These are phyloP conservation scores for Remersonia thermophila DNA, from an alignment of 2,329 filamentous ascomycete species.

Conservation along the genomic window DNA sequence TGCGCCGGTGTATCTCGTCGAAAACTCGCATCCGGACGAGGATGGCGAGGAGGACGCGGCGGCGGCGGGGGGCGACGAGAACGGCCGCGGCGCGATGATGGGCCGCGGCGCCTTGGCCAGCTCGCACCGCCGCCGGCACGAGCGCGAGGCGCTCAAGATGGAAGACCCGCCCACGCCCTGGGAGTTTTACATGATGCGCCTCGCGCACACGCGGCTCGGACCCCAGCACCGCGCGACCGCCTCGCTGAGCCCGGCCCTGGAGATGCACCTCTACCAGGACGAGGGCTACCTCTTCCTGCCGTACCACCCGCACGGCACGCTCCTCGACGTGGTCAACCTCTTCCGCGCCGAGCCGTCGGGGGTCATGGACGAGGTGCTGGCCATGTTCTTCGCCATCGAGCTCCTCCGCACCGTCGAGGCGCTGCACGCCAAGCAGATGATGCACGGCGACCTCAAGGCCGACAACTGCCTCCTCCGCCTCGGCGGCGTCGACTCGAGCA, in stretches of 20 bases:
- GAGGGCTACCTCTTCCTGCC: slow-evolving; percentile 85
- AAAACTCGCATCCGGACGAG: slow-evolving; percentile 47
- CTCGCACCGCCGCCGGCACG: slow-evolving; percentile 36
- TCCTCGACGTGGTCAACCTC: slow-evolving; percentile 88
- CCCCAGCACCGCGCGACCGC: slow-evolving; percentile 57
- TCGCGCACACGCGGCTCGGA: slow-evolving; percentile 64
- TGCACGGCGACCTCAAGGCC: slow-evolving; percentile 90
- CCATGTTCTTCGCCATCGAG: slow-evolving; percentile 93
- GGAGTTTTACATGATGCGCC: slow-evolving; percentile 94
- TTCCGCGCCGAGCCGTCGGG: slow-evolving; percentile 59
- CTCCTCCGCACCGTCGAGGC: slow-evolving; percentile 81
- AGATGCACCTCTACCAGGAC: slow-evolving; percentile 82
- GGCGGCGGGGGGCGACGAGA: slow-evolving; percentile 29
- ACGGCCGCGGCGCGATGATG: slow-evolving; percentile 38
- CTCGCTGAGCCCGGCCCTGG: slow-evolving; percentile 72
- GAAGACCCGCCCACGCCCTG: slow-evolving; percentile 78
- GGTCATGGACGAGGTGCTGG: slow-evolving; percentile 78
- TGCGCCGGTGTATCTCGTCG: slow-evolving; percentile 85
- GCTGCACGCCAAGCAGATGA: slow-evolving; percentile 63
- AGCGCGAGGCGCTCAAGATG: slow-evolving; percentile 84
- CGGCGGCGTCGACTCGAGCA: slow-evolving; percentile 29
- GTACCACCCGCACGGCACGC: slow-evolving; percentile 76
- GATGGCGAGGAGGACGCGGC: slow-evolving; percentile 31
- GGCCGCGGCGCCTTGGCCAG: slow-evolving; percentile 49
- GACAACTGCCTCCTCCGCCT: slow-evolving; percentile 92